A percentile compares a stretch with the other conserved stretches of the same genome.
phyloP scores from a whole-genome alignment of 768 basidiomycete genomes.

The Lepiota venenata region DNA sequence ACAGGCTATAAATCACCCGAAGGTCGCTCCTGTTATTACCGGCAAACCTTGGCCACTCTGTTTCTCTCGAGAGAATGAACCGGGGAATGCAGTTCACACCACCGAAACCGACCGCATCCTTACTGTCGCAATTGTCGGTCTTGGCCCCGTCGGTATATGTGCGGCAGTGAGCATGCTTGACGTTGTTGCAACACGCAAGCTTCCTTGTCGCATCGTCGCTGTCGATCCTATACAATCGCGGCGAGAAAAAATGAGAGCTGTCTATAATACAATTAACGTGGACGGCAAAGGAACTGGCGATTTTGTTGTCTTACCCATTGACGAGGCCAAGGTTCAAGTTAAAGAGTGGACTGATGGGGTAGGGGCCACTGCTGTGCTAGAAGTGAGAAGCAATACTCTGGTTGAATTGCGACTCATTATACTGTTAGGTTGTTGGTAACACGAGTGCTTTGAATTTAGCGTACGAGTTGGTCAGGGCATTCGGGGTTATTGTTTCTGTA shows the following conservation, averaged over 20 bases:
- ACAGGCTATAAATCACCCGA: slow-evolving; percentile 72
- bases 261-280: slow-evolving; percentile 48
- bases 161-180: slow-evolving; percentile 63
- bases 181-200: slow-evolving; percentile 39
- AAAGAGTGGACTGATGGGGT: slow-evolving; percentile 49
- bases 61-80: slow-evolving; percentile 24
- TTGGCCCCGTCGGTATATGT: slow-evolving; percentile 81
- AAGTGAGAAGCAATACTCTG: slow-evolving; percentile 38
- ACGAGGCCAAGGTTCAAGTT: slow-evolving; percentile 47
- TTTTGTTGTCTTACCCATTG: slow-evolving; percentile 48
- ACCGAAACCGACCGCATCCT: slow-evolving; percentile 46
- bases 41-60: slow-evolving; percentile 58
- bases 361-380: slow-evolving; percentile 65
- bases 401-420: neutral
- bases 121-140: slow-evolving; percentile 65
- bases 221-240: slow-evolving; percentile 59
- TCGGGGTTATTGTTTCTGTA: slow-evolving; percentile 73
- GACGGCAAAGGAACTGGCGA: slow-evolving; percentile 43
- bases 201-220: slow-evolving; percentile 56
- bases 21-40: slow-evolving; percentile 56
- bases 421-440: slow-evolving; percentile 63
- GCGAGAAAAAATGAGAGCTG: slow-evolving; percentile 54
- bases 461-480: slow-evolving; percentile 69
- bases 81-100: slow-evolving; percentile 29
- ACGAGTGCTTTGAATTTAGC: slow-evolving; percentile 59